Evolutionary conservation across 768 basidiomycete genomes (phyloP), one percentile per base, ranked within the genome.

Genomic region (Neoboletus brunneissimus): DNA sequence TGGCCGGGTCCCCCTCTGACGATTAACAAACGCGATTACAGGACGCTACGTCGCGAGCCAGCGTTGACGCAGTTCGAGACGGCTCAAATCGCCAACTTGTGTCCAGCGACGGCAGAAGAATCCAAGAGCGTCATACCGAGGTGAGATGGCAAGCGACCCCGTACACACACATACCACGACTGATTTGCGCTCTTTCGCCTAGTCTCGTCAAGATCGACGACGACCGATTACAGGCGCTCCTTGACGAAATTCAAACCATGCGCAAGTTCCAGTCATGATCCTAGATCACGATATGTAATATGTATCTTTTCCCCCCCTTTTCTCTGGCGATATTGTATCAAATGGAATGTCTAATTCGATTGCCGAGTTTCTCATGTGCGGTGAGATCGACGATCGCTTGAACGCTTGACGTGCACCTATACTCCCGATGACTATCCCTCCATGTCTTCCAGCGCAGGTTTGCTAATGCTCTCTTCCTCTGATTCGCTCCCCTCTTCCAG

Each of bases 61-160:
- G 84, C 84, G 3, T 69, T 96, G 38, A 91, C 91, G 2, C 90
- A 91, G 65, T 95, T 94, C 62, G 94, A 96, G 76, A 89, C 89
- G 5, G 92, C 93, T 3, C 94, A 96, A 68, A 89, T 96, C 51
- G 91, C 91, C 16, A 96, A 96, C 65, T 72, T 96, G 53, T 93
- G 91, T 66, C 94, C 94, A 15, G 89, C 86, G 40, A 85, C 86
- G 56, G 82, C 90, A 5, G 94, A 96, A 62, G 94, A 96, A 72
- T 89, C 93, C 27, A 95, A 94, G 76, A 93, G 93, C 64, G 81
- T 94, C 51, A 77, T 96, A 34, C 94, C 94, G 8, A 95, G 92
- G 93, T 88, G 75, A 8, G 63, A 47, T 15, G 16, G 6, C 3
- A 9, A n/a, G 44, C 34, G 48, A 27, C 46, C 20, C 8, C 7